Evolutionary conservation across 73 alveolate genomes (phyloP).

Genomic region (Symbiodinium natans): DNA sequence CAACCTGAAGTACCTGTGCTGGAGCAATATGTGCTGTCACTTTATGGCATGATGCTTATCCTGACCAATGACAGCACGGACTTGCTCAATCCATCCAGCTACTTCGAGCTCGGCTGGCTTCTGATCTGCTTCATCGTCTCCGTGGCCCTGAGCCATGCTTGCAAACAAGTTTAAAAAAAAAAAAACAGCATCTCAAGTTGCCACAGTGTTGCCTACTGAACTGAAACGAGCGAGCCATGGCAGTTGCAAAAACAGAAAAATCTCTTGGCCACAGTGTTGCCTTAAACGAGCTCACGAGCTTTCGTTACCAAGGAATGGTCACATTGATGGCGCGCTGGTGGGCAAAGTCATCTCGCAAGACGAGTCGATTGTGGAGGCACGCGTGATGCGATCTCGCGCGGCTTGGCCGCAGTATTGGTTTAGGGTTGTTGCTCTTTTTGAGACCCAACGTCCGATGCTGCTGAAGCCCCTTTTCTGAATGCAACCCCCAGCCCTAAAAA

Average conservation of each 20-base stretch:
- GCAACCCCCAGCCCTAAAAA: too few relatives aligned
- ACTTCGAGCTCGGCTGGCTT: slow-evolving; percentile 42
- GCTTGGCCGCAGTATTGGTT: neutral
- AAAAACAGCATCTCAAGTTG: too few relatives aligned
- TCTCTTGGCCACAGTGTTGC: too few relatives aligned
- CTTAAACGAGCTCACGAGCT: too few relatives aligned
- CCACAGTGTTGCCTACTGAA: too few relatives aligned
- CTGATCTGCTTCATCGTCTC: slow-evolving; percentile 43
- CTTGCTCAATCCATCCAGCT: slow-evolving; percentile 29
- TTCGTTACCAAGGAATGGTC: neutral
- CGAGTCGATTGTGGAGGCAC: slow-evolving; percentile 22
- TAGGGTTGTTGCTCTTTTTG: neutral
- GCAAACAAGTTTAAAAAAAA: too few relatives aligned
- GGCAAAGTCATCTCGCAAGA: slow-evolving; percentile 60
- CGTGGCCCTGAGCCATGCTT: neutral
- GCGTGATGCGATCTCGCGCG: slow-evolving; percentile 27
- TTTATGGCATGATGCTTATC: slow-evolving; percentile 6
- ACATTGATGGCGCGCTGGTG: slow-evolving; percentile 53
- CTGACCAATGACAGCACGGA: slow-evolving; percentile 44
- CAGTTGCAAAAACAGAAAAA: too few relatives aligned
- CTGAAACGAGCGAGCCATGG: too few relatives aligned
- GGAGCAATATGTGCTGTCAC: slow-evolving; percentile 24
- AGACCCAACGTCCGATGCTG: neutral
- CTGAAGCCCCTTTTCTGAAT: neutral
- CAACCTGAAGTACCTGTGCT: slow-evolving; percentile 12